A percentile compares a stretch with the other conserved stretches of the same genome.
Conservation (phyloP, 2,329 filamentous ascomycete species). For the Dothiorella sarmentorum region DNA sequence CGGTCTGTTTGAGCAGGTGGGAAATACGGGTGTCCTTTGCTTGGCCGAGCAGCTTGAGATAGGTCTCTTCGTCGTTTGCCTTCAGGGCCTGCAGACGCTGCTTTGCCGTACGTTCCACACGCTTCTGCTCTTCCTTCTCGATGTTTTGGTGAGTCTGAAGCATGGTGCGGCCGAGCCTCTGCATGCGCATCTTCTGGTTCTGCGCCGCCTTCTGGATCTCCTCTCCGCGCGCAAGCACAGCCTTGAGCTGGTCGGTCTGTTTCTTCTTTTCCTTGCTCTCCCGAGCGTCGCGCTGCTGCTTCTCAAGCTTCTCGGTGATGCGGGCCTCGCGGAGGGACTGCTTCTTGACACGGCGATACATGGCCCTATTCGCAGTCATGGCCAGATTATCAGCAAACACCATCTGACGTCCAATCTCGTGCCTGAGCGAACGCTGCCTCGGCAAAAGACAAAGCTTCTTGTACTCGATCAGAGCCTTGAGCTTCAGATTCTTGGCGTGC, state of each 20-base stretch:
- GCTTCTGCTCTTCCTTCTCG: slow-evolving; percentile 98
- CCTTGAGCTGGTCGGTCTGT: slow-evolving; percentile 85
- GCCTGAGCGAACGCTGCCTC: slow-evolving; percentile 81
- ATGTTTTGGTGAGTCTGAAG: slow-evolving; percentile 87
- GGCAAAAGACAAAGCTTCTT: slow-evolving; percentile 85
- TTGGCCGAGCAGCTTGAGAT: slow-evolving; percentile 94
- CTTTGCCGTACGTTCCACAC: slow-evolving; percentile 94
- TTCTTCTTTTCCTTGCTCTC: slow-evolving; percentile 98
- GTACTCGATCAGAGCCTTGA: slow-evolving; percentile 90
- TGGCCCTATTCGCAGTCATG: slow-evolving; percentile 90
- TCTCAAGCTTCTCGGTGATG: slow-evolving; percentile 98
- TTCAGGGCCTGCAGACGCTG: slow-evolving; percentile 98
- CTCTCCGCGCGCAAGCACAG: slow-evolving; percentile 75
- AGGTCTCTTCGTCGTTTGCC: slow-evolving; percentile 98
- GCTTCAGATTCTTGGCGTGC: slow-evolving; percentile 67
- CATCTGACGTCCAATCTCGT: slow-evolving; percentile 87
- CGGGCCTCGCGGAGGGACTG: slow-evolving; percentile 91
- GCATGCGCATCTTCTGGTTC: slow-evolving; percentile 68
- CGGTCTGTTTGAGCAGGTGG: slow-evolving; percentile 91
- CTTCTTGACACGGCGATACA: slow-evolving; percentile 94
- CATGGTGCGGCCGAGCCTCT: slow-evolving; percentile 89
- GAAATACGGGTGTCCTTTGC: slow-evolving; percentile 99
- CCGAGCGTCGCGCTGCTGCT: slow-evolving; percentile 93
- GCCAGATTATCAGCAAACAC: slow-evolving; percentile 93
- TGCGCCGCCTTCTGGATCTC: slow-evolving; percentile 69